Evolutionary conservation across 2,329 filamentous ascomycete genomes (phyloP), one percentile per base, ranked within the genome.

Genomic region (Fusarium sp.): DNA sequence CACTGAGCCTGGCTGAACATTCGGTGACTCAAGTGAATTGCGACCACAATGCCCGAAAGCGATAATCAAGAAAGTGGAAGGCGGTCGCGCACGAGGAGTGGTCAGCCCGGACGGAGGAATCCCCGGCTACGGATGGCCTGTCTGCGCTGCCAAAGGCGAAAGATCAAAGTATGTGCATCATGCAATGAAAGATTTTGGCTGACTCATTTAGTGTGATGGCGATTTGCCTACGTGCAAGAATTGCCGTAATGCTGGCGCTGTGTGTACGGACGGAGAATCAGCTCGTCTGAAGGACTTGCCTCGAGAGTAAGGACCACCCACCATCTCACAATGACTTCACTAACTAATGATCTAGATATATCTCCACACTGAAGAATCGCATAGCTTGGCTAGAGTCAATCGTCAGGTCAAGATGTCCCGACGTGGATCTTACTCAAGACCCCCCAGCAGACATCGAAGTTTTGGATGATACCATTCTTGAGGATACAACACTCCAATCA

Each of bases 341-440:
- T 18, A 13, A 16, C 16, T 70, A 44, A 58, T 54, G 27, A 2
- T 16, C 7, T 27, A 77, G 76, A 24, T 74, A 78, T 25, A 78
- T 80, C 25, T 72, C 78, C 6, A 81, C 76, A 30, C 72, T 85
- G 27, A 81, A 81, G 52, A 78, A 77, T 6, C 76, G 84, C 1
- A 78, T 86, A 18, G 72, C 75, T 32, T 86, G 84, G 84, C 74
- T 86, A 0, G 84, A 87, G 53, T 79, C 78, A 0, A 79, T 85
- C 6, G 60, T 87, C 9, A 76, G 76, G 15, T 73, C 78, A 27
- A 78, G 78, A 52, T 84, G 83, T 58, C 79, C 83, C 0, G 80
- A 82, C 22, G 65, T 86, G 7, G 80, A 85, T 43, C 64, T 86
- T 0, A 74, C 71, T 9, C 73, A 71, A 41, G 72, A 60, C 10